Percentiles rank a stretch among this genome's conserved stretches.
Conservation (phyloP, 2,329 filamentous ascomycete genomes). For the Venturia aucupariae region DNA sequence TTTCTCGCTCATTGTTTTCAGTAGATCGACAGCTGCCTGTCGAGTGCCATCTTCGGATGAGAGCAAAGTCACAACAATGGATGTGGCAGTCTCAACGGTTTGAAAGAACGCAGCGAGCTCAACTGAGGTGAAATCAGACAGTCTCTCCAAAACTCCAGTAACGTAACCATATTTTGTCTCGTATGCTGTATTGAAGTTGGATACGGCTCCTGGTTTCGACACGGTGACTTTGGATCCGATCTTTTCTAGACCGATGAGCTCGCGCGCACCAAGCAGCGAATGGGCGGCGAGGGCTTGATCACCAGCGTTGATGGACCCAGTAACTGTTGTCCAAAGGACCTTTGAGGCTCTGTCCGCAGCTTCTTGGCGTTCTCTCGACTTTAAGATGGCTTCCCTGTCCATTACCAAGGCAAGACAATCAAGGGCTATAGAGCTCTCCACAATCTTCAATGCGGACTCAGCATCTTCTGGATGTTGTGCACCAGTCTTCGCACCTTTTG, state of each 20-base stretch:
- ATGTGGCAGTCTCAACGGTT: slow-evolving; percentile 58
- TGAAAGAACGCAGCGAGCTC: slow-evolving; percentile 61
- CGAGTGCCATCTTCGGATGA: slow-evolving; percentile 72
- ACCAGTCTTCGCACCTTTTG: slow-evolving; percentile 24
- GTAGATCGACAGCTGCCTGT: slow-evolving; percentile 68
- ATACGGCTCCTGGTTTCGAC: slow-evolving; percentile 45
- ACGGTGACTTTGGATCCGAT: slow-evolving; percentile 40
- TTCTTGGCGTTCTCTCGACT: slow-evolving; percentile 52
- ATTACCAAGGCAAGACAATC: slow-evolving; percentile 62
- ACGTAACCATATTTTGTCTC: slow-evolving; percentile 53
- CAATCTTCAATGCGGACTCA: slow-evolving; percentile 51
- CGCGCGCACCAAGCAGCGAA: slow-evolving; percentile 60
- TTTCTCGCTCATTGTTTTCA: slow-evolving; percentile 73
- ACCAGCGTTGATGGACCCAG: slow-evolving; percentile 56
- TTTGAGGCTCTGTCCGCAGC: slow-evolving; percentile 62
- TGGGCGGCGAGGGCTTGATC: slow-evolving; percentile 65
- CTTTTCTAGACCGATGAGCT: slow-evolving; percentile 66
- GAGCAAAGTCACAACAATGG: slow-evolving; percentile 70
- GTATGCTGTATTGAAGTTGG: slow-evolving; percentile 71
- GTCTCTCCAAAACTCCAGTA: slow-evolving; percentile 63
- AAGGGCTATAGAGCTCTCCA: slow-evolving; percentile 57
- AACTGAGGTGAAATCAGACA: slow-evolving; percentile 61
- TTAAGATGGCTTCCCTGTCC: slow-evolving; percentile 55
- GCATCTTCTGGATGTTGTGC: slow-evolving; percentile 25
- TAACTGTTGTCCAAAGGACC: slow-evolving; percentile 68